These are phyloP conservation scores for Vitis rupestris DNA, from an alignment of 164 flowering plant species.

Conservation along the genomic window DNA sequence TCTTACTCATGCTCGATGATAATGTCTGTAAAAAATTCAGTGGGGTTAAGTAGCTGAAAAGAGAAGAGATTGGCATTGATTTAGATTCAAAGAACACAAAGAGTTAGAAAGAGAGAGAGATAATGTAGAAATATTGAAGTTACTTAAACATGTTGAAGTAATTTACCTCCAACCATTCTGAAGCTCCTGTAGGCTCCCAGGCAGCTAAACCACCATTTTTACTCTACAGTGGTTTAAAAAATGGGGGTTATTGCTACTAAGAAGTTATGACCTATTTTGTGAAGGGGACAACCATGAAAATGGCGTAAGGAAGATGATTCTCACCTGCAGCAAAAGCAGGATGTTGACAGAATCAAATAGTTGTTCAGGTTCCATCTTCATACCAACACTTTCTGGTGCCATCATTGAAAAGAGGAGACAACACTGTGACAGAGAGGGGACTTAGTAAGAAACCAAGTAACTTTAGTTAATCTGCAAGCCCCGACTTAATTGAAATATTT, in stretches of 20 bases:
- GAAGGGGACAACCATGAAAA: too few relatives aligned
- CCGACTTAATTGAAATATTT: background rate
- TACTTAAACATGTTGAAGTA: too few relatives aligned
- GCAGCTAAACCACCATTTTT: conserved; percentile 27
- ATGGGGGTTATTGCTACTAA: background rate
- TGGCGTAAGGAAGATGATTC: background rate
- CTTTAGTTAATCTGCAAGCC: background rate
- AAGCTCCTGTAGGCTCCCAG: conserved; percentile 27
- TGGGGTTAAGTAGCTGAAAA: conserved; percentile 17
- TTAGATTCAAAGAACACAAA: background rate
- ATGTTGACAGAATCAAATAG: conserved; percentile 50
- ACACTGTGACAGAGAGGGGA: conserved; percentile 21
- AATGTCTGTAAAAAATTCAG: conserved; percentile 18
- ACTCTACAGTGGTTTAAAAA: conserved; percentile 3
- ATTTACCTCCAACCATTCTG: conserved; percentile 20
- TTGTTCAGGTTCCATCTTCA: conserved; percentile 35
- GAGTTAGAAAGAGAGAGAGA: too few relatives aligned
- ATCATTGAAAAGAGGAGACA: conserved; percentile 35
- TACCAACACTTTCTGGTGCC: conserved; percentile 47
- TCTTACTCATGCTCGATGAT: conserved; percentile 21
- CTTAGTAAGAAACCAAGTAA: background rate
- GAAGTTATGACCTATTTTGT: too few relatives aligned
- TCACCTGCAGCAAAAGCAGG: conserved; percentile 47
- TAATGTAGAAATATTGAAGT: too few relatives aligned
- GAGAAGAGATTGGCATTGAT: background rate